Base-by-base conservation (phyloP, 768 basidiomycete genomes). In the Strobilomyces confusus region DNA sequence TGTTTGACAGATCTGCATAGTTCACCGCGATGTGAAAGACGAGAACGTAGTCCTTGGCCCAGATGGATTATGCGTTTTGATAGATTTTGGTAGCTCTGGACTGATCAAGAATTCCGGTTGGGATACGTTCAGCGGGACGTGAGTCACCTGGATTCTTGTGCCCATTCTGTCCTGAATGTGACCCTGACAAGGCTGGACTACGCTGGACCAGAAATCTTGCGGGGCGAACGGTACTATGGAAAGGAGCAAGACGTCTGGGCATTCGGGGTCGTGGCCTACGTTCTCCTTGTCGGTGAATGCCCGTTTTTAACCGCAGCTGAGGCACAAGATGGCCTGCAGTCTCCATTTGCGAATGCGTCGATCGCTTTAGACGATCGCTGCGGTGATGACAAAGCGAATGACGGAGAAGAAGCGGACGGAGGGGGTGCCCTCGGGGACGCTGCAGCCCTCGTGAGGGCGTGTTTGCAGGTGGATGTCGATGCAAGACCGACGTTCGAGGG, bases 201-300 rank as follows among this genome's bases (percentile, higher is more conserved):
- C 66, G 95, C 95, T 15, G 92, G 90, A 9, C 97, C 95, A 36
- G 95, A 99, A 70, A 98, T 99, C 52, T 73, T 99, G 29, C 85
- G 92, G 17, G 95, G 95, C 4, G 93, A 97, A 67, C 82, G 90
- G 46, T 99, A 99, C 69, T 80, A 89, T 58, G 97, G 95, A 33
- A 95, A 94, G 65, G 93, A 95, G 67, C 95, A 98, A 70, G 95
- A 99, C 61, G 89, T 98, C 3, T 99, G 95, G 95, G 95, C 95
- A 0, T 90, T 95, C 55, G 95, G 95, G 14, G 94, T 98, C 22
- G 92, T 99, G 20, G 93, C 87, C 13, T 99, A 94, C 69, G 95
- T 99, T 51, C 81, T 99, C 57, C 80, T 98, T 17, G 81, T 87
- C 20, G 92, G 92, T 7, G 92, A 95, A 73, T 95, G 92, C 64